These are phyloP conservation scores for Colletotrichum theobromicola DNA, from an alignment of 2,329 filamentous ascomycete species.

Conservation along the genomic window DNA sequence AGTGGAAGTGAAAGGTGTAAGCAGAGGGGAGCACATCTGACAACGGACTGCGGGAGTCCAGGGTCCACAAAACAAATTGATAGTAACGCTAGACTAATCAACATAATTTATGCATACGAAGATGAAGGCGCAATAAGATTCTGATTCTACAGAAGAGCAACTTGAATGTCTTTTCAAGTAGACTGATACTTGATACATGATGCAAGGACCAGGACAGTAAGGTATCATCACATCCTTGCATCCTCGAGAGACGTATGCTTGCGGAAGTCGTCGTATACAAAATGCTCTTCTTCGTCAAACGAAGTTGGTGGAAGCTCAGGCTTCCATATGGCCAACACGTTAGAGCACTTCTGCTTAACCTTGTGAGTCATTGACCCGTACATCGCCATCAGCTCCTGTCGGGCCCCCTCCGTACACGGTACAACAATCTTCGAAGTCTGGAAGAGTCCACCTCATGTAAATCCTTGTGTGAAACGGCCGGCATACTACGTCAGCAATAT, in stretches of 20 bases:
- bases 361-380: not conserved
- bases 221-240: not conserved
- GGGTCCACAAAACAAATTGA: not conserved
- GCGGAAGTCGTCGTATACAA: not conserved
- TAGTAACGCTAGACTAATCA: not conserved
- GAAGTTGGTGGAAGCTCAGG: not conserved
- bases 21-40: rapidly evolving
- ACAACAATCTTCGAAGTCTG: not conserved
- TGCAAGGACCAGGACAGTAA: too few species aligned
- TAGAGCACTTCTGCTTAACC: not conserved
- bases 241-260: not conserved
- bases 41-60: rapidly evolving
- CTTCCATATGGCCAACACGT: not conserved
- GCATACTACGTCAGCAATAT: not conserved
- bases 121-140: not conserved
- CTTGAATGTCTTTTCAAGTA: not conserved
- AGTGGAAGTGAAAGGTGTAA: rapidly evolving
- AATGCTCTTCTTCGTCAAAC: not conserved
- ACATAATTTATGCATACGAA: not conserved
- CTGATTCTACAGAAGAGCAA: rapidly evolving
- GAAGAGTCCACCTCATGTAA: not conserved
- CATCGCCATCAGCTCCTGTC: not conserved
- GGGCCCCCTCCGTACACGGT: not conserved
- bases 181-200: rapidly evolving
- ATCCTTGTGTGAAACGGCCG: not conserved